Evolutionary conservation across 164 flowering plant species (phyloP).

Genomic region (Aristolochia californica): DNA sequence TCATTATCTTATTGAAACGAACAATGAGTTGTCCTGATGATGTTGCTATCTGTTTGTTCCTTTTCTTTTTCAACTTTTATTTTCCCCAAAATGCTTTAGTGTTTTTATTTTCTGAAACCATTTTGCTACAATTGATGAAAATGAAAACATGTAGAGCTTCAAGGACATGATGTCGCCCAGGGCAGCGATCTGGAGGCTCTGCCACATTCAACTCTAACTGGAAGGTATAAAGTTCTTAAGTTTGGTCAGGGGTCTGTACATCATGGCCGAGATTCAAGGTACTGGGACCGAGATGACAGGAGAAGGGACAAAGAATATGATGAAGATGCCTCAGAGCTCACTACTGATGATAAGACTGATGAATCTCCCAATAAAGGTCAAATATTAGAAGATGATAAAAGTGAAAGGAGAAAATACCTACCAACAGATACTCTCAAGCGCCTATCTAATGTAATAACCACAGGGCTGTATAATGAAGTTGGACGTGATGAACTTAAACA

Average conservation of each 20-base stretch:
- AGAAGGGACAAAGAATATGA: slow-evolving; percentile 83
- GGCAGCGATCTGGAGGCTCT: slow-evolving; percentile 51
- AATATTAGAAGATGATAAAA: slow-evolving; percentile 9
- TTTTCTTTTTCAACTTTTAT: too few species aligned
- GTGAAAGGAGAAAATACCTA: slow-evolving; percentile 11
- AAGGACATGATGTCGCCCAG: slow-evolving; percentile 35
- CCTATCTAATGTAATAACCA: slow-evolving; percentile 18
- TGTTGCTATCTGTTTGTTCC: too few species aligned
- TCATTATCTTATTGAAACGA: too few species aligned
- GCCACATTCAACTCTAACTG: slow-evolving; percentile 50
- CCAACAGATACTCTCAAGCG: slow-evolving; percentile 10
- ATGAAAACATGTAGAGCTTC: slow-evolving; percentile 39
- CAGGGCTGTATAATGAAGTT: slow-evolving; percentile 86
- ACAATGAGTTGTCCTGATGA: too few species aligned
- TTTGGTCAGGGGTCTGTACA: slow-evolving; percentile 64
- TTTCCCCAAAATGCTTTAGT: neutral
- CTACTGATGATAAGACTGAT: slow-evolving; percentile 12
- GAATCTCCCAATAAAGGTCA: slow-evolving; percentile 17
- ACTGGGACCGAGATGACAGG: slow-evolving; percentile 96
- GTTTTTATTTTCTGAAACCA: neutral
- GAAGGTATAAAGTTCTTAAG: slow-evolving; percentile 33
- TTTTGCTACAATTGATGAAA: slow-evolving; percentile 1
- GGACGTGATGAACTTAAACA: slow-evolving; percentile 77
- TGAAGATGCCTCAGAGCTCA: slow-evolving; percentile 48
- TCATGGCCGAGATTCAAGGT: slow-evolving; percentile 80